Evolutionary conservation across 1,139 yeast genomes (phyloP).

Genomic region (Pneumocystis wakefieldiae): DNA sequence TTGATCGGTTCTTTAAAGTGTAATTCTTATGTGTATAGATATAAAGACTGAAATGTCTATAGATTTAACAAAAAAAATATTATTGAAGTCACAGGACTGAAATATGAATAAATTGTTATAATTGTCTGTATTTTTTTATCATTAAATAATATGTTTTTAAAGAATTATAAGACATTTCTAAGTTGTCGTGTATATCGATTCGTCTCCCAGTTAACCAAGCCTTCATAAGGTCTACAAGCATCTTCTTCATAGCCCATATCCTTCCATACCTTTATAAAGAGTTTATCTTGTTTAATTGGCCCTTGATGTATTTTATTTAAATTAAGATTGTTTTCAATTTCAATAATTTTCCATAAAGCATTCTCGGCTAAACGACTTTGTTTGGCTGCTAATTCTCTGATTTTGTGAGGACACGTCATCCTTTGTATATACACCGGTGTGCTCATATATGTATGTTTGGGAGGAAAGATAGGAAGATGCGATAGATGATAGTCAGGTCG

Average conservation of each 20-base stretch:
- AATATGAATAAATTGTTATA: not conserved
- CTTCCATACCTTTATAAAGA: not conserved
- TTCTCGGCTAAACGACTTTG: conserved; percentile 70
- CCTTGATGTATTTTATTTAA: not conserved
- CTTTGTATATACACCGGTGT: conserved; percentile 54
- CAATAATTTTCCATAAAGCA: conserved; percentile 50
- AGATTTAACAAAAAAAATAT: not conserved
- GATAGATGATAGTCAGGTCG: not conserved
- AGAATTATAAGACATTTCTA: not conserved
- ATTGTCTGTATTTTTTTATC: not conserved
- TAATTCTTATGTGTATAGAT: not conserved
- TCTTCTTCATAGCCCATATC: not conserved
- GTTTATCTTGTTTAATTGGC: not conserved
- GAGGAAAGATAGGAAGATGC: conserved; percentile 65
- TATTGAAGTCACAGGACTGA: not conserved
- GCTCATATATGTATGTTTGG: conserved; percentile 74
- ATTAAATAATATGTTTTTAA: not conserved
- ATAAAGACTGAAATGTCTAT: not conserved
- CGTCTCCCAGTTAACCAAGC: not conserved
- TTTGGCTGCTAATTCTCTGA: conserved; percentile 55
- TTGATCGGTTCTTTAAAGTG: not conserved
- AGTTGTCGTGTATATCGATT: not conserved
- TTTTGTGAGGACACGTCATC: conserved; percentile 54
- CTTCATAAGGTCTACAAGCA: not conserved
- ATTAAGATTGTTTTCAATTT: conserved; percentile 10